Evolutionary conservation across 192 early-diverging fungal species (phyloP).

Genomic region (Cladochytrium replicatum): DNA sequence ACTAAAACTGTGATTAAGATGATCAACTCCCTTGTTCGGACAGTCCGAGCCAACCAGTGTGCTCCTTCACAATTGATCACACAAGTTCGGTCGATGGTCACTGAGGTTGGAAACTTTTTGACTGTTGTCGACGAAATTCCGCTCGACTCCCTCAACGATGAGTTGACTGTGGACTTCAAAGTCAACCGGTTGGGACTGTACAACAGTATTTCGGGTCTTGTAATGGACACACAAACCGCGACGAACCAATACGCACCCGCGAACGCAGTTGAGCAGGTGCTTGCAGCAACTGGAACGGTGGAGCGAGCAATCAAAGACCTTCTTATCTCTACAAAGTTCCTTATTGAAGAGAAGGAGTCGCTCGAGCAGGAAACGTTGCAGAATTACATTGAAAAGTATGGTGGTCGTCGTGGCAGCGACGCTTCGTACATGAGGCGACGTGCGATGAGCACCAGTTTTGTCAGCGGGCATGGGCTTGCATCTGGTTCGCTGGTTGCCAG

Average conservation of each 20-base stretch:
- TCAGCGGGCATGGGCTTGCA: no score
- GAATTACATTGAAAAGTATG: conserved; percentile 5
- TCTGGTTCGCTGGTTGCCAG: no score
- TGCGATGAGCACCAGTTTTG: no score
- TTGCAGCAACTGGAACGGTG: conserved; percentile 35
- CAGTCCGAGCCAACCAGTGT: conserved; percentile 11
- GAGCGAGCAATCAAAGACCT: conserved; percentile 48
- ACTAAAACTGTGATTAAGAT: conserved; percentile 10
- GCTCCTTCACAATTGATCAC: conserved; percentile 11
- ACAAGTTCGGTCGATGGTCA: conserved; percentile 27
- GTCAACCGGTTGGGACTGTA: conserved; percentile 50
- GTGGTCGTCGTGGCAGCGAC: no score
- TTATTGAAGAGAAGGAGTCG: conserved; percentile 47
- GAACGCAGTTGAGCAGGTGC: conserved; percentile 44
- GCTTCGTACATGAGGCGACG: no score
- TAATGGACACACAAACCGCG: conserved; percentile 47
- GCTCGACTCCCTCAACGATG: conserved; percentile 25
- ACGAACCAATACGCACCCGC: conserved; percentile 40
- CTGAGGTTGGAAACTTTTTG: conserved; percentile 45
- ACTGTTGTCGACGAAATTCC: conserved; percentile 41
- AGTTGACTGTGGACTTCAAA: conserved; percentile 44
- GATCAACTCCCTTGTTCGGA: conserved; percentile 10
- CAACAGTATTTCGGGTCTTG: conserved; percentile 52
- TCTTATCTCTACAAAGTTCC: conserved; percentile 42
- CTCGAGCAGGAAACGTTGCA: conserved; percentile 31